These are phyloP conservation scores for Trichoderma oligosporum DNA, from an alignment of 2,329 filamentous ascomycete genomes.

Conservation along the genomic window DNA sequence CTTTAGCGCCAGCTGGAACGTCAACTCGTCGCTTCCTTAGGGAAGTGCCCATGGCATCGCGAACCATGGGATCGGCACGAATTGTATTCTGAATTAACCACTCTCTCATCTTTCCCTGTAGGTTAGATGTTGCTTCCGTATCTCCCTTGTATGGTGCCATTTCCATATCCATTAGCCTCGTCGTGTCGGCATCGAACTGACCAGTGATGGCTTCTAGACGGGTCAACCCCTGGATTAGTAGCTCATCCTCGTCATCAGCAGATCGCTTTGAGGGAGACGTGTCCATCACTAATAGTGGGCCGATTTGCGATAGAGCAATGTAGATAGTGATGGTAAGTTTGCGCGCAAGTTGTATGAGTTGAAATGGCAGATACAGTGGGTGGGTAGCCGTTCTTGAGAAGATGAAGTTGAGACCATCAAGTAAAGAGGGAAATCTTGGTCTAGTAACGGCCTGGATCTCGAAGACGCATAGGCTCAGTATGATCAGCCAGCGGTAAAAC, in stretches of 20 bases:
- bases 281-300: slow-evolving; percentile 57
- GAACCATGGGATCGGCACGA: slow-evolving; percentile 73
- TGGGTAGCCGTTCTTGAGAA: slow-evolving; percentile 41
- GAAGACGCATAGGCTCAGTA: slow-evolving; percentile 51
- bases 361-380: slow-evolving; percentile 75
- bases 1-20: slow-evolving; percentile 58
- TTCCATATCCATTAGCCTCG: slow-evolving; percentile 69
- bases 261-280: slow-evolving; percentile 29
- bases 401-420: slow-evolving; percentile 45
- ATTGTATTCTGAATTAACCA: slow-evolving; percentile 87
- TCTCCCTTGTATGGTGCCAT: slow-evolving; percentile 79
- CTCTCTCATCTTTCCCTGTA: slow-evolving; percentile 69
- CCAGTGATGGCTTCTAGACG: slow-evolving; percentile 59
- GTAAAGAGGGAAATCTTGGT: slow-evolving; percentile 46
- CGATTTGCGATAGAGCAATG: slow-evolving; percentile 78
- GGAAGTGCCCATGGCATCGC: slow-evolving; percentile 68
- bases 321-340: slow-evolving; percentile 74
- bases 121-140: slow-evolving; percentile 54
- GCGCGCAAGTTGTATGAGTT: slow-evolving; percentile 71
- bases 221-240: slow-evolving; percentile 59
- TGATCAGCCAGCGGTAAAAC: slow-evolving; percentile 61
- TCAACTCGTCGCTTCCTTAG: slow-evolving; percentile 60
- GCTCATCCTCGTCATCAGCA: slow-evolving; percentile 45
- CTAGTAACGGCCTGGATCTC: slow-evolving; percentile 56
- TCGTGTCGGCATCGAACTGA: slow-evolving; percentile 64